phyloP scores from a whole-genome alignment of 1,139 yeast species.

The Suhomyces kunorum region DNA sequence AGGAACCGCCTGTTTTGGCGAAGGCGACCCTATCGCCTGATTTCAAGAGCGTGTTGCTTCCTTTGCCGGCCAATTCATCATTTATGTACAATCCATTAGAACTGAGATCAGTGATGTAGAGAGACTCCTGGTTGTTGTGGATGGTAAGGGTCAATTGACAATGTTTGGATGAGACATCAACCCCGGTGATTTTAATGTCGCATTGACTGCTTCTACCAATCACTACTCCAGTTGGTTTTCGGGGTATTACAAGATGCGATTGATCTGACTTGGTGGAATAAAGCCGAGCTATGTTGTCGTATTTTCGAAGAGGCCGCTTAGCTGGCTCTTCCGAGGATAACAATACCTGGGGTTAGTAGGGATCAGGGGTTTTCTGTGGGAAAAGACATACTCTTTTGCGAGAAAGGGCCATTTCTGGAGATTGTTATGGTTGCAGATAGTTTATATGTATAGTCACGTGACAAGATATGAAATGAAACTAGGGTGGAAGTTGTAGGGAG shows the following conservation, averaged over 20 bases:
- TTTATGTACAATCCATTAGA: conserved; percentile 71
- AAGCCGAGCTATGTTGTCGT: conserved; percentile 29
- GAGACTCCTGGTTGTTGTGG: conserved; percentile 39
- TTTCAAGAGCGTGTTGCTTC: conserved; percentile 44
- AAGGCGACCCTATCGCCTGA: conserved; percentile 67
- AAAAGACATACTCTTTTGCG: conserved; percentile 41
- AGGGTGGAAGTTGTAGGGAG: no score
- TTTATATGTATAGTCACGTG: no score
- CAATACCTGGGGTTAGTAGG: conserved; percentile 4
- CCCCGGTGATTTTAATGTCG: conserved; percentile 55
- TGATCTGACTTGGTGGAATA: conserved; percentile 33
- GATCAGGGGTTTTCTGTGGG: no score
- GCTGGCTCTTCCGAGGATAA: conserved; percentile 4
- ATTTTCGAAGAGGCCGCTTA: conserved; percentile 24
- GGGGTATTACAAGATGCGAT: conserved; percentile 36
- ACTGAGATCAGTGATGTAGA: conserved; percentile 59
- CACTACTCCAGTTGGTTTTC: conserved; percentile 34
- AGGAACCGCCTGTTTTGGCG: conserved; percentile 60
- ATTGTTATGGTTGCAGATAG: no score
- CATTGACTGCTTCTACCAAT: conserved; percentile 67
- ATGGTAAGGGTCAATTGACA: conserved; percentile 50
- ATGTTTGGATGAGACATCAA: conserved; percentile 69
- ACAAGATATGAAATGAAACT: no score
- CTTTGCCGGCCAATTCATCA: conserved; percentile 53
- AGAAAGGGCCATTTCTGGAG: conserved; percentile 33